phyloP scores from a whole-genome alignment of 345 rosid species.

The Erodium maritimum region DNA sequence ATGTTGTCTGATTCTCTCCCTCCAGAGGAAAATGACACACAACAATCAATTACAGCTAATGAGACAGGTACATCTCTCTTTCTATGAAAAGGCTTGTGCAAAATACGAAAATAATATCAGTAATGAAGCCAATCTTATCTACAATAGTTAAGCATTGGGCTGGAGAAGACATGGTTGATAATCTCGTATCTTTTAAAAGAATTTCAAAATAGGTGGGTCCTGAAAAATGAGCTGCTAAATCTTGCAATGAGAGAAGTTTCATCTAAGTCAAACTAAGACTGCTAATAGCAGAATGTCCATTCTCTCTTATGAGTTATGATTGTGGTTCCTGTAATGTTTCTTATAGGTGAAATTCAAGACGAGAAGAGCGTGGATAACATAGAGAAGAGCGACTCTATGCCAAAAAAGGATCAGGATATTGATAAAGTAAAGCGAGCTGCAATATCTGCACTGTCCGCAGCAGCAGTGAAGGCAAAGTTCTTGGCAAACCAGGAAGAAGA shows the following conservation, averaged over 20 bases:
- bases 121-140: not conserved
- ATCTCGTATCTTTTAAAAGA: no score
- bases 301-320: no score
- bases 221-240: no score
- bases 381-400: slow-evolving; percentile 30
- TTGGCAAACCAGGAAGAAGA: slow-evolving; percentile 83
- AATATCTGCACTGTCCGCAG: slow-evolving; percentile 72
- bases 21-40: slow-evolving; percentile 13
- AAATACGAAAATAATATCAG: no score
- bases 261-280: no score
- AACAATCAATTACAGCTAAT: slow-evolving; percentile 12
- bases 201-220: no score
- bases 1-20: slow-evolving; percentile 23
- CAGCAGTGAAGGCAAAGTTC: slow-evolving; percentile 88
- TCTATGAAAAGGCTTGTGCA: no score
- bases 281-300: no score
- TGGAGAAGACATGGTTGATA: no score
- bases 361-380: slow-evolving; percentile 20
- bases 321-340: no score
- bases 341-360: slow-evolving; percentile 22
- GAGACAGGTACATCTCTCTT: slow-evolving; percentile 9
- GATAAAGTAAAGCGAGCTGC: slow-evolving; percentile 70
- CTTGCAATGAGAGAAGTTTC: no score
- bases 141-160: not conserved
- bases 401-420: slow-evolving; percentile 30